Base-by-base conservation (phyloP, 805 yeast species). In the Cyberlindnera bimundalis region DNA sequence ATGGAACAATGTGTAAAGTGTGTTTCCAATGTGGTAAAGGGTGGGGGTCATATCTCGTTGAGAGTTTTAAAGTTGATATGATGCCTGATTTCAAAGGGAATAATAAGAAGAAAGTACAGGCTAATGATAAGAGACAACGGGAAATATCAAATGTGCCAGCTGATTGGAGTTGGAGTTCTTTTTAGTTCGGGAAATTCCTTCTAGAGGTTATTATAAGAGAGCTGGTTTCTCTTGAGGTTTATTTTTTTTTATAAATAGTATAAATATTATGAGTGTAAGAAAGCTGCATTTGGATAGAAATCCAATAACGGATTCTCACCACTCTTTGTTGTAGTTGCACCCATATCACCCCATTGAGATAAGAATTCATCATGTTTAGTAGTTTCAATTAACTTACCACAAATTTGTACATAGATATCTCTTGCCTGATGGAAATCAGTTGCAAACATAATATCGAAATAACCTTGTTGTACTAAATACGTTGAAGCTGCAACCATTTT, bases 271-370 rank as follows among this genome's bases (percentile, higher is more conserved):
- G 51, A 47, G 19, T 47, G 47, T 37, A 47, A 23, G 27, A 47
- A 44, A 2, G 48, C 32, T 5, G 86, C 93, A 55, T 87, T 87
- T 26, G 71, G 67, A 58, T 87, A 87, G 45, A 86, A 73, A 37
- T 82, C 83, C 41, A 86, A 59, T 89, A 87, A 78, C 12, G 96
- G 95, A 51, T 84, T 84, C 52, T 86, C 95, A 0, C 96, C 95
- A 25, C 77, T 76, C 51, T 73, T 76, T 0, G 93, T 83, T 3
- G 78, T 72, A 2, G 95, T 84, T 11, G 67, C 72, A 4, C 78
- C 80, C 3, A 73, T 42, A 53, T 83, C 88, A 0, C 84, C 87
- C 91, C 91, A 84, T 33, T 71, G 70, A 43, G 67, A 70, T 48
- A 87, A 59, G 48, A 84, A 87, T 14, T 78, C 84, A 7, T 68